Percentiles rank a stretch among this genome's conserved stretches.
Evolutionary conservation across 805 yeast genomes (phyloP).

Genomic region (Zygoascus flipseniorum): DNA sequence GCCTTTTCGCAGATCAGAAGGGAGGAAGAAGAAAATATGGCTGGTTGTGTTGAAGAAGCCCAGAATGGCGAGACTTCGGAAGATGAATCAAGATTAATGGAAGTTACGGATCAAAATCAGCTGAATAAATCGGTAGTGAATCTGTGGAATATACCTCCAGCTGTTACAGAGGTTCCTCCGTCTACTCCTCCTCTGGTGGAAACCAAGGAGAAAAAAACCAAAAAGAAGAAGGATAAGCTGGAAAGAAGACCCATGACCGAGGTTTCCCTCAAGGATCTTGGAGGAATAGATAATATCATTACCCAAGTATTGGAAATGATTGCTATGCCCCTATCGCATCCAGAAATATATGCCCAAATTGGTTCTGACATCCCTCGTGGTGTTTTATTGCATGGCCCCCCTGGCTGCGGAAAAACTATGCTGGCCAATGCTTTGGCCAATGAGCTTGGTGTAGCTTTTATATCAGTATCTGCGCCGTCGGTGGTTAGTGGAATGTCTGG

Average conservation of each 20-base stretch:
- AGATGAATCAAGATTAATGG: conserved; percentile 47
- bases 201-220: conserved; percentile 41
- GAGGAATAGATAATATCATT: conserved; percentile 84
- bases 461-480: conserved; percentile 87
- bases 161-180: conserved; percentile 1
- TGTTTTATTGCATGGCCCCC: conserved; percentile 85
- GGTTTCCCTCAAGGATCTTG: conserved; percentile 61
- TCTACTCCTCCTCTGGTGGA: conserved; percentile 18
- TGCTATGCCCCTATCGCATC: conserved; percentile 87
- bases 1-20: conserved; percentile 50
- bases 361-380: conserved; percentile 97
- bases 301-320: conserved; percentile 82
- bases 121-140: conserved; percentile 71
- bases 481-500: conserved; percentile 99
- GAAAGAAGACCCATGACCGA: conserved; percentile 48
- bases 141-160: conserved; percentile 44
- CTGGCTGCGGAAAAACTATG: conserved; percentile 93
- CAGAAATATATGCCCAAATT: conserved; percentile 77
- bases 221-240: conserved; percentile 47
- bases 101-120: conserved; percentile 47
- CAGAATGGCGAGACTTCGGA: conserved; percentile 25
- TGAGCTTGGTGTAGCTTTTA: conserved; percentile 86
- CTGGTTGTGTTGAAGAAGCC: conserved; percentile 36
- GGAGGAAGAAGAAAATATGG: conserved; percentile 36
- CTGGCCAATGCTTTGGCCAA: conserved; percentile 95